Percentiles rank a stretch among this genome's conserved stretches.
Evolutionary conservation across 805 yeast genomes (phyloP).

Genomic region (Pichia gijzeniarum): DNA sequence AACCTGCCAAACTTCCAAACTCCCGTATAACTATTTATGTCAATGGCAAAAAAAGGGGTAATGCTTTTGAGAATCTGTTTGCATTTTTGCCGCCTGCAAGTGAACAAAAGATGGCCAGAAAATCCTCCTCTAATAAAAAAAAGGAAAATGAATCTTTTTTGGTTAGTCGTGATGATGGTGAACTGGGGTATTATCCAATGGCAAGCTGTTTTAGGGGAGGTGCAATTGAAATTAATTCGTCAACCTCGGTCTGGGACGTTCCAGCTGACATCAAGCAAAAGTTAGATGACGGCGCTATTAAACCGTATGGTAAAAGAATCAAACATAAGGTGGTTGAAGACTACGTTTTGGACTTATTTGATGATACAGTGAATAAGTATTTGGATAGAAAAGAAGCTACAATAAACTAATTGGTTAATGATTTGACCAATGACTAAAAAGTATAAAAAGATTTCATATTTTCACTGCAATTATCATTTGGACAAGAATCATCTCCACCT

Average conservation of each 20-base stretch:
- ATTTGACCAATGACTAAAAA: conserved; percentile 12
- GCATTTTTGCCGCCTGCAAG: conserved; percentile 79
- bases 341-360: conserved; percentile 73
- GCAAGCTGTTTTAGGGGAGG: conserved; percentile 80
- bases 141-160: conserved; percentile 11
- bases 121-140: neutral
- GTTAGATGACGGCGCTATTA: conserved; percentile 28
- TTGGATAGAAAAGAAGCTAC: conserved; percentile 32
- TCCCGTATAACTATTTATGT: conserved; percentile 66
- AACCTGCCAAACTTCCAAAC: conserved; percentile 43
- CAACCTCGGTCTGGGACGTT: conserved; percentile 50
- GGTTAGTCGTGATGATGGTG: conserved; percentile 64
- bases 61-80: conserved; percentile 58
- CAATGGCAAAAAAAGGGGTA: conserved; percentile 67
- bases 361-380: conserved; percentile 67
- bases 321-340: conserved; percentile 73
- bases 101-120: conserved; percentile 32
- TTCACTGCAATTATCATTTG: conserved; percentile 24
- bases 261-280: conserved; percentile 32
- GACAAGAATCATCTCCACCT: conserved; percentile 29
- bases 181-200: conserved; percentile 88
- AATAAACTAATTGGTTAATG: neutral
- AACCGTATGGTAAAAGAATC: conserved; percentile 54
- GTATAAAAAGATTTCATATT: conserved; percentile 14
- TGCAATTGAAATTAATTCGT: conserved; percentile 59